Conservation (phyloP, 2,329 filamentous ascomycete genomes). For the Exophiala bonariae region DNA sequence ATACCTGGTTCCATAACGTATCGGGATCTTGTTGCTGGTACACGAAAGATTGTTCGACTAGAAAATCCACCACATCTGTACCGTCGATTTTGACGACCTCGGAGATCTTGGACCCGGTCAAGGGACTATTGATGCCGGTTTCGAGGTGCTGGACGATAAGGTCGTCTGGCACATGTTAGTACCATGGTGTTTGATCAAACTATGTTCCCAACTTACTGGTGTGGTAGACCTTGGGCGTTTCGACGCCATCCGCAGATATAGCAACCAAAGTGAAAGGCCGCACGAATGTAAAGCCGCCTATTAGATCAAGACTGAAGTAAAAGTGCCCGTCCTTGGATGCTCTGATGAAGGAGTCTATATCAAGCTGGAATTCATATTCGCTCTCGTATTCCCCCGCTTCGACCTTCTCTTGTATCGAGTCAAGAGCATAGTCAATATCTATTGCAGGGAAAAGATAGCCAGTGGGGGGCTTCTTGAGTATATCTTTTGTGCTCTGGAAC, state of each 20-base stretch:
- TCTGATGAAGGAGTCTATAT: constrained; percentile 55
- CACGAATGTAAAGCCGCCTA: constrained; percentile 30
- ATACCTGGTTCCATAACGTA: constrained; percentile 34
- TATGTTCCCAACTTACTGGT: constrained; percentile 43
- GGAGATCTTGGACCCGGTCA: constrained; percentile 26
- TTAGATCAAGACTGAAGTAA: constrained; percentile 18
- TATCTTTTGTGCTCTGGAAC: constrained; percentile 52
- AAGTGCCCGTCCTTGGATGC: constrained; percentile 65
- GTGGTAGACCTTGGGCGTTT: constrained; percentile 32
- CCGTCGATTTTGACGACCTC: constrained; percentile 34
- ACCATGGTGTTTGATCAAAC: constrained; percentile 4
- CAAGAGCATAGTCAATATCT: constrained; percentile 44
- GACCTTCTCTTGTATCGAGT: constrained; percentile 47
- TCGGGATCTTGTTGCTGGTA: constrained; percentile 31
- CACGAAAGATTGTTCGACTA: constrained; percentile 26
- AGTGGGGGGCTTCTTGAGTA: constrained; percentile 53
- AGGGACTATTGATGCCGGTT: neutral
- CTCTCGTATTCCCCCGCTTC: constrained; percentile 44
- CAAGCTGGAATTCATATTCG: constrained; percentile 57
- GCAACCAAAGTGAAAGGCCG: constrained; percentile 8
- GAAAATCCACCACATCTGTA: constrained; percentile 30
- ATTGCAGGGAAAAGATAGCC: constrained; percentile 51
- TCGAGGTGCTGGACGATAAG: constrained; percentile 10
- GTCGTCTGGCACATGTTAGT: constrained; percentile 16
- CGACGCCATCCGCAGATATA: constrained; percentile 16